Evolutionary conservation across 2,329 filamentous ascomycete species (phyloP).

Genomic region (Penicillium sp.): DNA sequence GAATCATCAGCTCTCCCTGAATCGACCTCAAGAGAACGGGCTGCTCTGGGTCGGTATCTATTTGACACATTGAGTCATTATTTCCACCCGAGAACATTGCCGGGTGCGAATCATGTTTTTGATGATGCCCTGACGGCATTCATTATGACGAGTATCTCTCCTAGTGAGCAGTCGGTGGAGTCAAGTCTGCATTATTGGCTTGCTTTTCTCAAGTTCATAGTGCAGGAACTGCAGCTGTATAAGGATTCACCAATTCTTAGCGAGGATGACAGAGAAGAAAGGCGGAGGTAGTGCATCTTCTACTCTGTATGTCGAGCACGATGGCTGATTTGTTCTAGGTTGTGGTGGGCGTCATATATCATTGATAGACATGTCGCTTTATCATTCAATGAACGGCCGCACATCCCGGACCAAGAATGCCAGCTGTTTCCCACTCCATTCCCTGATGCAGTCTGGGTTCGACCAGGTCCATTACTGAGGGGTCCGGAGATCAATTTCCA

Average conservation of each 20-base stretch:
- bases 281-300: neutral
- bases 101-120: neutral
- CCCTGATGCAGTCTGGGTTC: neutral
- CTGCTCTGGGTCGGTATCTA: slow-evolving; percentile 2
- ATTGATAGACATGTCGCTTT: slow-evolving; percentile 2
- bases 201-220: neutral
- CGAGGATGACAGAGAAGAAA: slow-evolving; percentile 5
- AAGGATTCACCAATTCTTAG: neutral
- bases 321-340: neutral
- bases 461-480: neutral
- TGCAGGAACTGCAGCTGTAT: slow-evolving; percentile 3
- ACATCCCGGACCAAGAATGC: neutral
- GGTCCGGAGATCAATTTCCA: neutral
- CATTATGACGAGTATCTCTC: slow-evolving; percentile 3
- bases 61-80: neutral
- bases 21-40: slow-evolving; percentile 1
- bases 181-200: slow-evolving; percentile 7
- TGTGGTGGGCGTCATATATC: slow-evolving; percentile 1
- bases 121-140: slow-evolving; percentile 4
- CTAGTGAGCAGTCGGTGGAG: slow-evolving; percentile 5
- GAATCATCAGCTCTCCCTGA: slow-evolving; percentile 1
- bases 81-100: slow-evolving; percentile 1
- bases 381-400: neutral
- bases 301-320: neutral
- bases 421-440: neutral